These are phyloP conservation scores for Cryptococcus wingfieldii DNA, from an alignment of 1,284 basidiomycete genomes.

Conservation along the genomic window DNA sequence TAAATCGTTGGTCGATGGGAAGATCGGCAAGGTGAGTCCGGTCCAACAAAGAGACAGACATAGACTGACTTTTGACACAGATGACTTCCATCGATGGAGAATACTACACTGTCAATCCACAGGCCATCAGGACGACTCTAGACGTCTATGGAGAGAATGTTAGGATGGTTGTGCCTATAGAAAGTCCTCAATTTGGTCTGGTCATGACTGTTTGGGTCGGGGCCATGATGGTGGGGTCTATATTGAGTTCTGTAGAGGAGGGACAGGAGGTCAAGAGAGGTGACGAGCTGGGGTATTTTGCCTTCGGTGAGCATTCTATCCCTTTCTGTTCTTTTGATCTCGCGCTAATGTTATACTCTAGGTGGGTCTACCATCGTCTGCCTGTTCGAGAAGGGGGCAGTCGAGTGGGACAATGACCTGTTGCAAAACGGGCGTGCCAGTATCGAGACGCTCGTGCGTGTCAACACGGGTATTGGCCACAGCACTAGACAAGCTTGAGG, in stretches of 20 bases:
- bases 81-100: slow-evolving; percentile 78
- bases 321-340: not conserved
- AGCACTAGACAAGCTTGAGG: slow-evolving; percentile 14
- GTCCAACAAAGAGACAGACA: too few species aligned
- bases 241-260: slow-evolving; percentile 76
- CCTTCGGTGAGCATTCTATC: slow-evolving; percentile 63
- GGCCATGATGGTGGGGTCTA: slow-evolving; percentile 92
- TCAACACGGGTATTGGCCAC: slow-evolving; percentile 74
- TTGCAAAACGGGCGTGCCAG: slow-evolving; percentile 73
- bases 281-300: slow-evolving; percentile 89
- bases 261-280: slow-evolving; percentile 74
- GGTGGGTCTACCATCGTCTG: slow-evolving; percentile 86
- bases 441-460: slow-evolving; percentile 81
- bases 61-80: not conserved
- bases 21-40: slow-evolving; percentile 56
- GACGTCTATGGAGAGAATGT: slow-evolving; percentile 95
- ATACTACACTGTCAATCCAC: slow-evolving; percentile 83
- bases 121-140: slow-evolving; percentile 51
- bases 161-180: slow-evolving; percentile 81
- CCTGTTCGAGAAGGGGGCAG: slow-evolving; percentile 72
- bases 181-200: slow-evolving; percentile 76
- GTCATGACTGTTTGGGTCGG: slow-evolving; percentile 86
- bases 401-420: slow-evolving; percentile 90
- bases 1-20: slow-evolving; percentile 85
- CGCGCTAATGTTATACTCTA: slow-evolving; percentile 36